A percentile compares a stretch with the other conserved stretches of the same genome.
phyloP scores from a whole-genome alignment of 352 stramenopile genomes.

The Pythium brachiatum region DNA sequence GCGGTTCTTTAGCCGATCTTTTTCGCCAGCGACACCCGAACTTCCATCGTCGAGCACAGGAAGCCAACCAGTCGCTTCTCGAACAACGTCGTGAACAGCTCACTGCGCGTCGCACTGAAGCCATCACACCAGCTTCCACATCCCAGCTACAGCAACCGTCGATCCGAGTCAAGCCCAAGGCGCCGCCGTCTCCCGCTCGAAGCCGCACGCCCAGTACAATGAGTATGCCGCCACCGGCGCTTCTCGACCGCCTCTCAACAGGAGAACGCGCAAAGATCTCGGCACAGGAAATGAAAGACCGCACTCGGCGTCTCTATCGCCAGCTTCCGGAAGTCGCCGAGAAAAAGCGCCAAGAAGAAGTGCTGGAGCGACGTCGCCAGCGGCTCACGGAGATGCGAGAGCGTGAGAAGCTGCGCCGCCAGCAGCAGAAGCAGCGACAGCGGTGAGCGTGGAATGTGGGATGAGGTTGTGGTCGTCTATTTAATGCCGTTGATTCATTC shows the following conservation, averaged over 20 bases:
- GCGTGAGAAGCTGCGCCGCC: conserved; percentile 65
- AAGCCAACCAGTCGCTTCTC: conserved; percentile 28
- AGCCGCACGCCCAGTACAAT: conserved; percentile 5
- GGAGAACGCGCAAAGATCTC: conserved; percentile 59
- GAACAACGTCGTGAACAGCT: conserved; percentile 30
- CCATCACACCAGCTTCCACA: background rate
- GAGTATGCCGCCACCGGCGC: conserved; percentile 17
- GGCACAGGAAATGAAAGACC: conserved; percentile 60
- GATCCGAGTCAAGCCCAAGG: background rate
- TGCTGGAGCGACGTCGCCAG: conserved; percentile 57
- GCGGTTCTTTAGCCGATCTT: conserved; percentile 49
- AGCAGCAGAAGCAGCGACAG: conserved; percentile 58
- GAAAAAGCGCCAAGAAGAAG: conserved; percentile 68
- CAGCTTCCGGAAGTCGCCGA: conserved; percentile 74
- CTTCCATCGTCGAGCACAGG: conserved; percentile 37
- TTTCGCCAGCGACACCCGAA: conserved; percentile 56
- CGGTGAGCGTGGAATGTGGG: conserved; percentile 24
- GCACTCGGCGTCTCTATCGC: conserved; percentile 60
- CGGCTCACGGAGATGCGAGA: conserved; percentile 64
- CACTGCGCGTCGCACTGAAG: background rate
- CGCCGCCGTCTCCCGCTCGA: background rate
- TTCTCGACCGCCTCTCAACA: conserved; percentile 48
- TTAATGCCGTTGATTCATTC: background rate
- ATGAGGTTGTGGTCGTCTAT: background rate
- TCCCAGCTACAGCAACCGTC: background rate